A percentile compares a stretch with the other conserved stretches of the same genome.
These are phyloP conservation scores for Cylindrotheca fusiformis DNA, from an alignment of 108 stramenopile species.

Conservation along the genomic window DNA sequence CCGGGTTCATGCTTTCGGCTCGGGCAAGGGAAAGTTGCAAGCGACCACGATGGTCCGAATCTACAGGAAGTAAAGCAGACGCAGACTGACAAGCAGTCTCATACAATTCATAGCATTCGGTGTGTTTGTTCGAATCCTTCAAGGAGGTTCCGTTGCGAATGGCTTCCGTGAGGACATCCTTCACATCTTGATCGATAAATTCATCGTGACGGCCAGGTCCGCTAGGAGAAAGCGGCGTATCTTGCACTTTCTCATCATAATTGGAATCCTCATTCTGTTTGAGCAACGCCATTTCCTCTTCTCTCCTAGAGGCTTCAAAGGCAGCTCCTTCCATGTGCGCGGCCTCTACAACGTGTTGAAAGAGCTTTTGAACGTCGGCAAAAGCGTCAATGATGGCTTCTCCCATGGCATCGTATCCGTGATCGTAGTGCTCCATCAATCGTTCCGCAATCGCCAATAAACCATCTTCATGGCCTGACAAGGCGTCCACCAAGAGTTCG, in stretches of 20 bases:
- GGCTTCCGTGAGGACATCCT: conserved; percentile 71
- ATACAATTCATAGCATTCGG: conserved; percentile 67
- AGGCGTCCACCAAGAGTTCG: conserved; percentile 82
- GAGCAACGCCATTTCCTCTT: conserved; percentile 57
- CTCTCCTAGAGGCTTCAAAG: conserved; percentile 65
- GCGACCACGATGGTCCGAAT: conserved; percentile 87
- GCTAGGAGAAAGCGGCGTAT: conserved; percentile 9
- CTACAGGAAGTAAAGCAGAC: conserved; percentile 79
- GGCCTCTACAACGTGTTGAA: conserved; percentile 88
- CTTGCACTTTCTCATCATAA: conserved; percentile 6
- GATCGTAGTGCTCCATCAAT: conserved; percentile 82
- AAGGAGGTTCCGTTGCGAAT: conserved; percentile 51
- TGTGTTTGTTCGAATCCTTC: conserved; percentile 38
- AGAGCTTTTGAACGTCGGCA: conserved; percentile 83
- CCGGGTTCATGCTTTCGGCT: conserved; percentile 74
- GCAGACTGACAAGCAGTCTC: conserved; percentile 69
- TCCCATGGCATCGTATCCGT: conserved; percentile 86
- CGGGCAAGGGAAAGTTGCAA: conserved; percentile 68
- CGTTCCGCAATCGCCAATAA: conserved; percentile 83
- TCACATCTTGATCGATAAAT: conserved; percentile 85
- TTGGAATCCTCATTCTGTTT: conserved; percentile 20
- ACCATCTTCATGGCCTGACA: conserved; percentile 86
- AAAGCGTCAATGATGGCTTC: conserved; percentile 82
- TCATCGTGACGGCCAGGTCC: conserved; percentile 67
- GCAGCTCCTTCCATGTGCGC: conserved; percentile 92